Evolutionary conservation across 208 protist genomes (phyloP).

Genomic region (Polymyxa betae): DNA sequence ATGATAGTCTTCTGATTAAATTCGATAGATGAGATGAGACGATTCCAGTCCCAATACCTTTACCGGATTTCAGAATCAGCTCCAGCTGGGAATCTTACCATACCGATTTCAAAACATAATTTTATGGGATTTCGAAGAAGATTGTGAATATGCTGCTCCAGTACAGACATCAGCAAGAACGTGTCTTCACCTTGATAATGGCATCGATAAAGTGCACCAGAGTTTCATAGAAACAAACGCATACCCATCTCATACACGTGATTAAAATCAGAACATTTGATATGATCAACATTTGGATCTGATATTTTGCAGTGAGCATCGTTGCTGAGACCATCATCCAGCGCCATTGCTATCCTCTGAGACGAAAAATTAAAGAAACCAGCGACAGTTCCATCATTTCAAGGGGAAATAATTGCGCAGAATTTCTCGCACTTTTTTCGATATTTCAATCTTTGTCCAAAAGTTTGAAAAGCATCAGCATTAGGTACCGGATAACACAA

Average conservation of each 20-base stretch:
- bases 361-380: too few species aligned
- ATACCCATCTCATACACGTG: conserved; percentile 43
- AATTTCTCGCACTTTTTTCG: too few species aligned
- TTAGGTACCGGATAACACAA: too few species aligned
- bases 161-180: conserved; percentile 50
- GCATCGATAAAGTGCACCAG: neutral
- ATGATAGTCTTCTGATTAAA: conserved; percentile 21
- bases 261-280: neutral
- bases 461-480: too few species aligned
- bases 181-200: conserved; percentile 9
- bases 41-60: neutral
- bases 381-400: too few species aligned
- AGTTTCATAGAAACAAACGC: neutral
- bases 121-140: neutral
- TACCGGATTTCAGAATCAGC: neutral
- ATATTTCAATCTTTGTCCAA: too few species aligned
- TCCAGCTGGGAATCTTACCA: neutral
- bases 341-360: too few species aligned
- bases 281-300: neutral
- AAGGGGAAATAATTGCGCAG: too few species aligned
- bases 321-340: too few species aligned
- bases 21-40: conserved; percentile 36
- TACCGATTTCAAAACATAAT: conserved; percentile 18
- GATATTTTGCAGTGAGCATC: neutral
- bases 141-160: conserved; percentile 4